Evolutionary conservation across 306 rosid genomes (phyloP).

Genomic region (Ormosia emarginata): DNA sequence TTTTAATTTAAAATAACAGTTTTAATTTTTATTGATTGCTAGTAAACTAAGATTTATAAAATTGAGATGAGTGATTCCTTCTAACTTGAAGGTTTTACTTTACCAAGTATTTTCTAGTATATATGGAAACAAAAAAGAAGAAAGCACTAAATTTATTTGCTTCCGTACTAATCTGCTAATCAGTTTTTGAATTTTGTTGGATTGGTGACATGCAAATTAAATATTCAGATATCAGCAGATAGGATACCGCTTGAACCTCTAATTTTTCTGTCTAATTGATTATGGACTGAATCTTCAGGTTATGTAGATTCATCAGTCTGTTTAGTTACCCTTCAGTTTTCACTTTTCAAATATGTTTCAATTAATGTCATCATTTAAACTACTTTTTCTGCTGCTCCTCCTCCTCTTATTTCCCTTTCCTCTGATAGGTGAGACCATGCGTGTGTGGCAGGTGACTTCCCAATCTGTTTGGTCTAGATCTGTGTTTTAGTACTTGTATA

Average conservation of each 20-base stretch:
- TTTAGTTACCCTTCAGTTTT: not conserved
- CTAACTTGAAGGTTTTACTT: too few relatives aligned
- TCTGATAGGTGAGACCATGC: not conserved
- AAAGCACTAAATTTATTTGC: not conserved
- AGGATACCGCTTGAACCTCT: not conserved
- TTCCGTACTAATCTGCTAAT: not conserved
- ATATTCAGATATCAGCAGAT: not conserved
- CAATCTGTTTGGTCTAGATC: conserved; percentile 27
- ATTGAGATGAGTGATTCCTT: too few relatives aligned
- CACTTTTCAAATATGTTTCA: conserved; percentile 18
- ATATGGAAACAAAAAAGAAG: too few relatives aligned
- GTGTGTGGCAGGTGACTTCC: conserved; percentile 4
- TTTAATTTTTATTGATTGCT: too few relatives aligned
- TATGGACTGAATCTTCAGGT: not conserved
- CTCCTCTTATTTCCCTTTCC: not conserved
- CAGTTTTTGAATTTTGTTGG: not conserved
- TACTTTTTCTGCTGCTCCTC: not conserved
- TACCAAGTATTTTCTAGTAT: too few relatives aligned
- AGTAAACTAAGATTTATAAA: too few relatives aligned
- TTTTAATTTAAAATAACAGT: too few relatives aligned
- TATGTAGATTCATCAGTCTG: not conserved
- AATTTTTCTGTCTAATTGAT: not conserved
- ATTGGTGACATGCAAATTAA: not conserved
- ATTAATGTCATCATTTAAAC: conserved; percentile 26
- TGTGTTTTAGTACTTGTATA: not conserved